Evolutionary conservation across 306 rosid genomes (phyloP), one percentile per base, ranked within the genome.

Genomic region (Prunus padus): DNA sequence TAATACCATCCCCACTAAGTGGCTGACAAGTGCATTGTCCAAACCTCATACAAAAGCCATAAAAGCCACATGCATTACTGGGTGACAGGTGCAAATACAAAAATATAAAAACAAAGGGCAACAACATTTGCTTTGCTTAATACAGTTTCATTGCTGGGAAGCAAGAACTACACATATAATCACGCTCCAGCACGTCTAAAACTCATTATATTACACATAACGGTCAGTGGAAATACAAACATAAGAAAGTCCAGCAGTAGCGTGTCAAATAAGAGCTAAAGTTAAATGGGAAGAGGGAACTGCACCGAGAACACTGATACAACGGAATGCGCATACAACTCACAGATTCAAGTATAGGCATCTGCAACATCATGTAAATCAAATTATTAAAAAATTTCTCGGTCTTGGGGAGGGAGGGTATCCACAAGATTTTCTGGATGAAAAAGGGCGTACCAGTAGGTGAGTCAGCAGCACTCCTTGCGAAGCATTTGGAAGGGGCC

Each of bases 401-500:
- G 6, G 19, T 44, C 7, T 25, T 11, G 33, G 11, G 31, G 28
- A 67, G 23, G 65, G 18, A 31, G 40, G 14, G 52, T 4, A 37
- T 12, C 40, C 37, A 42, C 33, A 50, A 76, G 15, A 52, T 8
- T 9, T 3, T 42, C 19, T 22, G 19, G 33, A 3, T 31, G 57
- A 54, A 44, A 30, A 28, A 26, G 22, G 61, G 69, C 73, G 64
- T 66, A 56, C 74, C 71, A 57, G 12, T 22, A 6, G 30, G 60
- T 44, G 71, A 75, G 22, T 71, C 50, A 77, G 42, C 76, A 69
- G 42, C 76, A 69, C 81, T 76, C 61, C 51, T 77, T 5, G 54
- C 51, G 76, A 65, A 70, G 71, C 56, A 65, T 60, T 84, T 68
- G 79, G 62, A 79, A 45, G 77, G 59, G 50, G 76, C 85, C 67